Base-by-base conservation (phyloP, 1,139 yeast species). In the Geotrichum candidum region DNA sequence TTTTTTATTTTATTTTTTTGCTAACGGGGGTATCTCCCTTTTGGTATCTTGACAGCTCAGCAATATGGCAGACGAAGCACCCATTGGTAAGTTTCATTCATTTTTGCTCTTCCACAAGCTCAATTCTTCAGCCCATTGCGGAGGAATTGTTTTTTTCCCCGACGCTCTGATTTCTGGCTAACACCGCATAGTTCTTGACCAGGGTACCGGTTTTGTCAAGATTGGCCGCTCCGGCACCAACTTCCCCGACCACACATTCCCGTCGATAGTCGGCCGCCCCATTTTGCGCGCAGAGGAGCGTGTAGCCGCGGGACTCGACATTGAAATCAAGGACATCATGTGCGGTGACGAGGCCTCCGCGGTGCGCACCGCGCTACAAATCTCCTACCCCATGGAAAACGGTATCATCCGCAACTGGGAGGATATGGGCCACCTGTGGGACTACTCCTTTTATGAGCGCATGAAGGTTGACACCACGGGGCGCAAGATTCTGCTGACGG, bases 341-440 rank as follows among this genome's bases (percentile, higher is more conserved):
- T 92, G 97, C 72, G 99, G 99, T 67, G 88, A 87, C 65, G 98
- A 94, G 71, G 99, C 99, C 58, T 85, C 91, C 67, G 88, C 89
- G 50, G 96, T 90, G 46, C 84, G 99, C 70, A 87, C 96, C 1
- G 84, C 92, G 69, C 82, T 94, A 65, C 97, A 94, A 76, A 86
- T 94, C 64, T 86, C 94, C 41, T 94, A 94, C 71, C 99, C 99
- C 27, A 92, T 94, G 99, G 99, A 94, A 75, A 94, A 94, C 73
- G 99, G 99, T 71, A 90, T 95, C 70, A 92, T 94, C 74, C 87
- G 87, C 73, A 91, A 94, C 74, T 94, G 99, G 99, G 96, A 92
- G 71, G 99, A 94, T 74, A 94, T 95, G 98, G 96, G 90, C 70
- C 95, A 92, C 70, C 82, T 94, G 66, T 94, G 99, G 99, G 97